Percentiles rank a stretch among this genome's conserved stretches.
phyloP scores from a whole-genome alignment of 371 early-diverging fungal genomes.

The Phascolomyces articulosus region DNA sequence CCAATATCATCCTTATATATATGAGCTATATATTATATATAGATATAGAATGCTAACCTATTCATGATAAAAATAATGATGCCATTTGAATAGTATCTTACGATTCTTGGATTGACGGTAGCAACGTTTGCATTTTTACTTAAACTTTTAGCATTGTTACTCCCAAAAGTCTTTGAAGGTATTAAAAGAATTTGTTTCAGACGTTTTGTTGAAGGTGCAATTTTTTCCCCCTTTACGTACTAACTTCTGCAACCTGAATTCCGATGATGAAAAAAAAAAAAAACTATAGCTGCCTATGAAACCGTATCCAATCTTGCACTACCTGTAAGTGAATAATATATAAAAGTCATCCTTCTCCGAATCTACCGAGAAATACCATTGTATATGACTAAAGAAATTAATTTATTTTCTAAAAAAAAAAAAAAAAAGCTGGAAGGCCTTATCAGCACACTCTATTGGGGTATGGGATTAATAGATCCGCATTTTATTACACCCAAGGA shows the following conservation, averaged over 20 bases:
- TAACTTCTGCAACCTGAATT: conserved; percentile 12
- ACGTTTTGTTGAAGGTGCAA: neutral
- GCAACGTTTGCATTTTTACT: conserved; percentile 28
- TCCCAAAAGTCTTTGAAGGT: conserved; percentile 22
- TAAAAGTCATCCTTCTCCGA: neutral
- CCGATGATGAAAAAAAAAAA: neutral
- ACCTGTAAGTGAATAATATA: conserved; percentile 28
- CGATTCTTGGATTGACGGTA: conserved; percentile 28
- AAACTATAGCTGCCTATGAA: conserved; percentile 23
- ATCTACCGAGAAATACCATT: neutral
- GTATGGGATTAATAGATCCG: conserved; percentile 40
- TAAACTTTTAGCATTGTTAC: conserved; percentile 14
- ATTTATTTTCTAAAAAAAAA: neutral
- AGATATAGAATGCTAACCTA: too few relatives aligned
- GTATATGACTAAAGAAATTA: neutral
- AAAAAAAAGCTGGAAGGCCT: conserved; percentile 41
- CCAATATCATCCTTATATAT: neutral
- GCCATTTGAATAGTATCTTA: conserved; percentile 18
- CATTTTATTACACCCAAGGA: conserved; percentile 36
- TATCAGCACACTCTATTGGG: conserved; percentile 45
- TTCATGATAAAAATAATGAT: neutral
- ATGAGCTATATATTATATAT: too few relatives aligned
- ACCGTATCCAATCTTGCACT: conserved; percentile 34
- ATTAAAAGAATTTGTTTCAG: conserved; percentile 1
- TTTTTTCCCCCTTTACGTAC: neutral